Base-by-base conservation (phyloP, 1,139 yeast species). In the Diutina ranongensis region DNA sequence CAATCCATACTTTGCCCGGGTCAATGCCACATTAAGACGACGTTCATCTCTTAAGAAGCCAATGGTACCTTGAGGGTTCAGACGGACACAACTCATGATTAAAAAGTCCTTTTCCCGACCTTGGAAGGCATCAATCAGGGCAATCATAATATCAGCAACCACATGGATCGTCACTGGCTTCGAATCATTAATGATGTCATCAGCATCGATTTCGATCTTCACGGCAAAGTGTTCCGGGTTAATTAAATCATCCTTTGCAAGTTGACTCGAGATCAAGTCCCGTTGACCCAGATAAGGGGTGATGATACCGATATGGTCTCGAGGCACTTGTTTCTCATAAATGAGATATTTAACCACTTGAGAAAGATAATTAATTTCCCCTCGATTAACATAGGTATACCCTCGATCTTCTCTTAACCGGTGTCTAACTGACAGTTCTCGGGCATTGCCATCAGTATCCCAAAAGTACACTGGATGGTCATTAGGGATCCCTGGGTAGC, bases 201-300 rank as follows among this genome's bases (percentile, higher is more conserved):
- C 82, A 47, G 77, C 69, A 54, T 78, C 83, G 21, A 71, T 65
- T 48, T 76, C 80, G 45, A 72, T 67, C 45, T 64, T 67, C 45
- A 79, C 63, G 3, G 67, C 73, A 44, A 65, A 65, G n/a, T 64
- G 60, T 10, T 60, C 58, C 0, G 87, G 87, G 55, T 81, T 81
- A 45, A 81, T 67, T 12, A 79, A 55, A 8, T 64, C 64, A 55
- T 81, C 80, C 22, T 64, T 59, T 33, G 72, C 74, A 44, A 80
- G 63, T 1, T 58, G 54, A 2, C 69, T 60, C 0, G 87, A 78
- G 15, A 82, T 64, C 48, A 76, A 59, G 55, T 80, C 86, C 54
- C 88, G 67, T 57, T 82, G 88, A 0, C 85, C 86, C 46, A 85
- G 72, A 56, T 82, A 82, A 12, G 87, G 86, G 1, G 88, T 81